Evolutionary conservation across 108 stramenopile genomes (phyloP).

Genomic region (Nitzschia sp.): DNA sequence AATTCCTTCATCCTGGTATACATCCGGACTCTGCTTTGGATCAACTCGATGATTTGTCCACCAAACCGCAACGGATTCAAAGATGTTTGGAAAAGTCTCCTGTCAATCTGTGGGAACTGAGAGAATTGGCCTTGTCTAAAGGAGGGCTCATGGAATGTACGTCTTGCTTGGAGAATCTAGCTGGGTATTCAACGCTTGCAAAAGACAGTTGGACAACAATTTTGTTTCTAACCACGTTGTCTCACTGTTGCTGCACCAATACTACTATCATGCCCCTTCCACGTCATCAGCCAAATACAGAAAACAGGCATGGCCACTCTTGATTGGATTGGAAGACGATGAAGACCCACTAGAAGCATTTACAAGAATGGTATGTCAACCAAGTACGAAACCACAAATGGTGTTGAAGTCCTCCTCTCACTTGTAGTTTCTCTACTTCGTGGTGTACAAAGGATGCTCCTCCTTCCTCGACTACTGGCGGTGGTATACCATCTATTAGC

Average conservation of each 20-base stretch:
- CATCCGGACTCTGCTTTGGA: neutral
- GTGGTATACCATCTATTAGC: too few relatives aligned
- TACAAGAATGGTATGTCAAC: too few relatives aligned
- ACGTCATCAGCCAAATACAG: conserved; percentile 15
- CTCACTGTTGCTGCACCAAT: neutral
- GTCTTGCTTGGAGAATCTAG: neutral
- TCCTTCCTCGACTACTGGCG: too few relatives aligned
- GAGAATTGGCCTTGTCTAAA: conserved; percentile 44
- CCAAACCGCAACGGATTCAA: conserved; percentile 32
- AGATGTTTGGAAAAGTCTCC: conserved; percentile 23
- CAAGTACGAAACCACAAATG: too few relatives aligned
- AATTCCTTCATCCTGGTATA: neutral
- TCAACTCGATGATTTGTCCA: conserved; percentile 3
- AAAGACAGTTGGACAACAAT: neutral
- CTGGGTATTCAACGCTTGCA: too few relatives aligned
- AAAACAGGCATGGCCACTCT: conserved; percentile 34
- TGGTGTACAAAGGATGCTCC: too few relatives aligned
- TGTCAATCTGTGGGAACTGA: conserved; percentile 49
- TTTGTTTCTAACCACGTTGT: neutral
- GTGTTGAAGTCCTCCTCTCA: too few relatives aligned
- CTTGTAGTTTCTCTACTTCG: too few relatives aligned
- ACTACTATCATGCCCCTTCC: neutral
- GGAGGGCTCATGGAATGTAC: conserved; percentile 42
- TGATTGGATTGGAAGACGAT: conserved; percentile 26
- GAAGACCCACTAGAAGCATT: too few relatives aligned